phyloP scores from a whole-genome alignment of 176 grass and related monocot genomes.

The Aegilops sharonensis region DNA sequence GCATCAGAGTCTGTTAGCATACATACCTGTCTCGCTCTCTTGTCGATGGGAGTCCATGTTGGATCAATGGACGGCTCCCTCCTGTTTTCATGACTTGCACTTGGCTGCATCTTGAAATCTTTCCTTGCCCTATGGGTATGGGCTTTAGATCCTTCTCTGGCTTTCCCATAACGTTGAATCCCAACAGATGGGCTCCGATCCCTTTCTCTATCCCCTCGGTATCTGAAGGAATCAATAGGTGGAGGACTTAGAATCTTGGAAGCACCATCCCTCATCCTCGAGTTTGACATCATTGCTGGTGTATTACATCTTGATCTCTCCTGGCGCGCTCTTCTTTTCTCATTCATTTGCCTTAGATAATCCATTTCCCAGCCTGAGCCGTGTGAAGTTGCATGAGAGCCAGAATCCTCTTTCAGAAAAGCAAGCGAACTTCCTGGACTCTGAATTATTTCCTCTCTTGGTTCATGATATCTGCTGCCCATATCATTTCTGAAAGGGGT shows the following conservation, averaged over 20 bases:
- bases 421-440: slow-evolving; percentile 40
- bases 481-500: slow-evolving; percentile 36
- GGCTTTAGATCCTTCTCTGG: slow-evolving; percentile 35
- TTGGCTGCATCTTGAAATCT: slow-evolving; percentile 45
- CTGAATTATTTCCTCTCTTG: slow-evolving; percentile 38
- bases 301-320: slow-evolving; percentile 31
- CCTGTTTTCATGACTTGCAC: slow-evolving; percentile 39
- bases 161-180: slow-evolving; percentile 22
- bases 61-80: slow-evolving; percentile 41
- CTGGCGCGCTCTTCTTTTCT: slow-evolving; percentile 46
- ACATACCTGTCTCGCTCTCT: slow-evolving; percentile 83
- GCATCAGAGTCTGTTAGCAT: not conserved
- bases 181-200: slow-evolving; percentile 27
- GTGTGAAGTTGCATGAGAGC: slow-evolving; percentile 33
- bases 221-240: slow-evolving; percentile 62
- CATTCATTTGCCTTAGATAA: slow-evolving; percentile 51
- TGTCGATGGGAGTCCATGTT: slow-evolving; percentile 90
- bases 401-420: slow-evolving; percentile 50
- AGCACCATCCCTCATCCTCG: slow-evolving; percentile 36
- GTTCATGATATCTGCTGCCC: slow-evolving; percentile 30
- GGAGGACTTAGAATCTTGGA: slow-evolving; percentile 50
- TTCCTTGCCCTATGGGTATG: slow-evolving; percentile 41
- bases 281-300: slow-evolving; percentile 31
- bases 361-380: slow-evolving; percentile 56
- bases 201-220: slow-evolving; percentile 46